Percentiles rank a stretch among this genome's conserved stretches.
Conservation (phyloP, 306 rosid species). For the Phaseolus lunatus region DNA sequence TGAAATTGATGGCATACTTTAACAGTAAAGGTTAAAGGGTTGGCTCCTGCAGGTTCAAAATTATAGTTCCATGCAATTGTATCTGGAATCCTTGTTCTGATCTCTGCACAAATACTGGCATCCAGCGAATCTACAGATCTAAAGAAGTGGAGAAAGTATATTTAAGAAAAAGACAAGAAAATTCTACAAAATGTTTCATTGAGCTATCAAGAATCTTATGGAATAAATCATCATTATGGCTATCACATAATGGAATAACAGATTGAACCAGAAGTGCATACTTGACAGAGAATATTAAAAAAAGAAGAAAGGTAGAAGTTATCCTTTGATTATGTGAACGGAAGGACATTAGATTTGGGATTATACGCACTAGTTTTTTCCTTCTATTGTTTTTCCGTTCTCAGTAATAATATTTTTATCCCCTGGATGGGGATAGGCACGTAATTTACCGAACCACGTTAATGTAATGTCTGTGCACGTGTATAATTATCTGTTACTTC, state of each 20-base stretch:
- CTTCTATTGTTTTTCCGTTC: background rate
- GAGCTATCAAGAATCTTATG: constrained; percentile 19
- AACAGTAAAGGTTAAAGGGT: constrained; percentile 85
- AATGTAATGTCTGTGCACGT: background rate
- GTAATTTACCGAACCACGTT: background rate
- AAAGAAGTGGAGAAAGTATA: constrained; percentile 38
- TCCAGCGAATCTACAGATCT: constrained; percentile 85
- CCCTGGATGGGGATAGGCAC: background rate
- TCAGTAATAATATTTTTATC: background rate
- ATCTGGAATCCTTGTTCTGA: constrained; percentile 94
- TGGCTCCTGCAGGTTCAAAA: constrained; percentile 90
- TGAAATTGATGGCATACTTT: constrained; percentile 59
- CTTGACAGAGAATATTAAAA: constrained; percentile 25
- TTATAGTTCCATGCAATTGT: constrained; percentile 89
- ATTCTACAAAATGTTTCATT: background rate
- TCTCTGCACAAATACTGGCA: constrained; percentile 88
- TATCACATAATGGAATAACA: constrained; percentile 19
- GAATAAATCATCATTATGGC: constrained; percentile 1
- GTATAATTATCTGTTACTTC: background rate
- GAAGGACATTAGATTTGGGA: background rate
- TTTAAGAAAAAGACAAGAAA: constrained; percentile 21
- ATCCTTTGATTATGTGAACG: background rate
- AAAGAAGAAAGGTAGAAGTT: background rate
- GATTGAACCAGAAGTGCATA: constrained; percentile 15
- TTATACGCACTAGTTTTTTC: background rate